A percentile compares a stretch with the other conserved stretches of the same genome.
Conservation (phyloP, 805 yeast genomes). For the Tetrapisispora pingtungensis region DNA sequence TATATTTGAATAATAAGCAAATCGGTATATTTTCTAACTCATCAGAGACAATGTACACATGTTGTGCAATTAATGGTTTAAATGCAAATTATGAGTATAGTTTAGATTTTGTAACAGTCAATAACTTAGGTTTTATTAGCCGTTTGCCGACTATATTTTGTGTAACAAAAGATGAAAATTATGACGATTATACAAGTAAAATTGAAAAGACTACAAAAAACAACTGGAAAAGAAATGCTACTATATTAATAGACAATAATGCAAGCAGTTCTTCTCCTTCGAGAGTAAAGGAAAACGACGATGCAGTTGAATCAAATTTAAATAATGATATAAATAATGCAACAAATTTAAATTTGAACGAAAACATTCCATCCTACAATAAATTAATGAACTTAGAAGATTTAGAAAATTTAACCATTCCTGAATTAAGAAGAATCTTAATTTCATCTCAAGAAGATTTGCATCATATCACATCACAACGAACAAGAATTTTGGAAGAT, state of each 20-base stretch:
- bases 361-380: constrained; percentile 19
- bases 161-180: constrained; percentile 16
- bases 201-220: constrained; percentile 1
- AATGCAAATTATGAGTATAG: constrained; percentile 21
- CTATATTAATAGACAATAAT: background rate
- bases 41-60: constrained; percentile 24
- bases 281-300: constrained; percentile 2
- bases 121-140: constrained; percentile 26
- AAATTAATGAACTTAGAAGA: constrained; percentile 22
- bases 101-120: constrained; percentile 27
- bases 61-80: constrained; percentile 24
- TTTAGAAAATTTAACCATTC: constrained; percentile 23
- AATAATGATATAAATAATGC: background rate
- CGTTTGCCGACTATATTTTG: constrained; percentile 25
- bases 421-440: constrained; percentile 25
- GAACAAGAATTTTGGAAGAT: constrained; percentile 18
- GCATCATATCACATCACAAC: constrained; percentile 26
- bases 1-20: constrained; percentile 25
- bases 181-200: background rate
- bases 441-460: constrained; percentile 28
- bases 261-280: background rate
- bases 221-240: constrained; percentile 4
- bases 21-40: constrained; percentile 25
- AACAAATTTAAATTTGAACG: background rate
- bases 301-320: background rate